Percentiles rank a stretch among this genome's conserved stretches.
Evolutionary conservation across 371 early-diverging fungal genomes (phyloP).

Genomic region (Saksenaea oblongispora): DNA sequence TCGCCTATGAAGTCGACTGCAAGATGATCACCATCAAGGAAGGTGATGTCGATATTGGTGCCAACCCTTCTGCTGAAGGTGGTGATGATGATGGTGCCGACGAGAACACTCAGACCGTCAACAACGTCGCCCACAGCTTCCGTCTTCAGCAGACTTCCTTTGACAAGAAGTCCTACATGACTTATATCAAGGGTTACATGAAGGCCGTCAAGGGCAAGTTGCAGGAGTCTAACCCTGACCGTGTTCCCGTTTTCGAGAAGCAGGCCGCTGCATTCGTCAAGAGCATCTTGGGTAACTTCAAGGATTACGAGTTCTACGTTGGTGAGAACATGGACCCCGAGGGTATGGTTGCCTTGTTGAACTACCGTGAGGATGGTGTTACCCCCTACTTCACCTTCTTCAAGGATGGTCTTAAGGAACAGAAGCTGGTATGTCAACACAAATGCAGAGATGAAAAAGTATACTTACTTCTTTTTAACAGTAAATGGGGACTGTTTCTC

Average conservation of each 20-base stretch:
- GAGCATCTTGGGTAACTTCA: slow-evolving; percentile 79
- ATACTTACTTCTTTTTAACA: neutral
- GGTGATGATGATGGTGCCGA: slow-evolving; percentile 70
- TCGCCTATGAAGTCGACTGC: slow-evolving; percentile 83
- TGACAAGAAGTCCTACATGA: slow-evolving; percentile 91
- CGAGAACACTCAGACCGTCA: slow-evolving; percentile 62
- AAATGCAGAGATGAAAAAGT: neutral
- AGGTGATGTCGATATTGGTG: slow-evolving; percentile 89
- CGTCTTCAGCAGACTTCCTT: slow-evolving; percentile 79
- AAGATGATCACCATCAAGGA: slow-evolving; percentile 65
- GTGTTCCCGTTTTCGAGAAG: slow-evolving; percentile 70
- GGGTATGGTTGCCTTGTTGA: slow-evolving; percentile 88
- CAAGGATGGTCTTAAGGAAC: slow-evolving; percentile 84
- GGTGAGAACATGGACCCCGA: slow-evolving; percentile 90
- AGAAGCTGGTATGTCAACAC: slow-evolving; percentile 65
- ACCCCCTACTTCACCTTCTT: slow-evolving; percentile 93
- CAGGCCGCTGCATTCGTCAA: slow-evolving; percentile 68
- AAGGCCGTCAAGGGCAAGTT: slow-evolving; percentile 76
- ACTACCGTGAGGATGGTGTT: slow-evolving; percentile 93
- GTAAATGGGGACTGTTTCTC: neutral
- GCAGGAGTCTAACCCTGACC: slow-evolving; percentile 66
- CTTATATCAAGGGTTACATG: slow-evolving; percentile 93
- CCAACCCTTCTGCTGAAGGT: slow-evolving; percentile 93
- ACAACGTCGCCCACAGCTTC: slow-evolving; percentile 86
- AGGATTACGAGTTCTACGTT: slow-evolving; percentile 91